Evolutionary conservation across 2,329 filamentous ascomycete species (phyloP).

Genomic region (Trichoderma simmonsii): DNA sequence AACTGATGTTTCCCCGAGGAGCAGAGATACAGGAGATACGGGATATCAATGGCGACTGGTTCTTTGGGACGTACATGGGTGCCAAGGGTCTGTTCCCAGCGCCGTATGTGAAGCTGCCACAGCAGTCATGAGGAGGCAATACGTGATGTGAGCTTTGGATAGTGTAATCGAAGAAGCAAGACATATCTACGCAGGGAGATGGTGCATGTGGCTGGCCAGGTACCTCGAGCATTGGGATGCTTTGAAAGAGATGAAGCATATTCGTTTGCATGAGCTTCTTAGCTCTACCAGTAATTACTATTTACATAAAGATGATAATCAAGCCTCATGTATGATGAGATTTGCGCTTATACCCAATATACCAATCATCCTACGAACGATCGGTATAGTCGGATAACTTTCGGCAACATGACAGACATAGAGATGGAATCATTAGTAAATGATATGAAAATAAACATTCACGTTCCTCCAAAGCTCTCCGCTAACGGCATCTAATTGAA

Average conservation of each 20-base stretch:
- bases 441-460: neutral
- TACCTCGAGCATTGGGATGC: neutral
- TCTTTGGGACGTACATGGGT: slow-evolving; percentile 81
- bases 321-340: neutral
- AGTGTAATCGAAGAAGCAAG: neutral
- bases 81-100: slow-evolving; percentile 75
- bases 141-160: neutral
- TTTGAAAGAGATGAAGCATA: neutral
- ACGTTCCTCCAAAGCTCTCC: neutral
- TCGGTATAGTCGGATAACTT: neutral
- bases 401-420: neutral
- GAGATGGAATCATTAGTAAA: neutral
- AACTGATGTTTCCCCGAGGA: slow-evolving; percentile 78
- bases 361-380: neutral
- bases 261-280: neutral
- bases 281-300: neutral
- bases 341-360: neutral
- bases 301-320: neutral
- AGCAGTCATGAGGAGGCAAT: neutral
- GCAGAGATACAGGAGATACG: slow-evolving; percentile 81
- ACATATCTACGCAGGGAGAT: neutral
- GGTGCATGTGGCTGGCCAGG: neutral
- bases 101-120: slow-evolving; percentile 61
- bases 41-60: slow-evolving; percentile 90
- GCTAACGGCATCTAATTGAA: slow-evolving; percentile 7